Evolutionary conservation across 805 yeast genomes (phyloP).

Genomic region (Crinitomyces ghanaensis): DNA sequence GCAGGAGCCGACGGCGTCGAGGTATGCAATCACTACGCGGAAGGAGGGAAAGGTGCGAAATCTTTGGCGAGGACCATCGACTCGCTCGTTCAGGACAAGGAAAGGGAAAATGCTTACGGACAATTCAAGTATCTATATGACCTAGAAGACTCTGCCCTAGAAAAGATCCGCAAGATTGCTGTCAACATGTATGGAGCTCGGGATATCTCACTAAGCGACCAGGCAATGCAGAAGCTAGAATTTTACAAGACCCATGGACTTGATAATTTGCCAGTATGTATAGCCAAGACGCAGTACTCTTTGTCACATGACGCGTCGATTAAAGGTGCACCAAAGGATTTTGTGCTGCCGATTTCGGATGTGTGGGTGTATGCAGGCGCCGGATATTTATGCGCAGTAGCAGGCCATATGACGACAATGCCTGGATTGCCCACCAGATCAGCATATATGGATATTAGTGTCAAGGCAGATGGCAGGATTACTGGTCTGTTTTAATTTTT

Average conservation of each 20-base stretch:
- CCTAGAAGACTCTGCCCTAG: slow-evolving; percentile 54
- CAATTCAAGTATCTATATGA: slow-evolving; percentile 58
- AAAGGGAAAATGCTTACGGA: slow-evolving; percentile 33
- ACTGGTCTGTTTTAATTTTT: slow-evolving; percentile 67
- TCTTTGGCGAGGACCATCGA: slow-evolving; percentile 43
- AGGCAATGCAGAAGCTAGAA: slow-evolving; percentile 72
- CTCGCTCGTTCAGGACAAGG: no score
- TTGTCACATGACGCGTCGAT: slow-evolving; percentile 86
- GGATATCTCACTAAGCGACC: slow-evolving; percentile 67
- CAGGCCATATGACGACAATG: slow-evolving; percentile 93
- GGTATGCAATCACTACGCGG: slow-evolving; percentile 87
- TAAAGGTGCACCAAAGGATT: slow-evolving; percentile 92
- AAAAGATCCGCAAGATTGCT: slow-evolving; percentile 72
- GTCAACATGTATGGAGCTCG: slow-evolving; percentile 89
- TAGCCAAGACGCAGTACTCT: slow-evolving; percentile 96
- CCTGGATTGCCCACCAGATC: slow-evolving; percentile 95
- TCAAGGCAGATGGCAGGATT: slow-evolving; percentile 81
- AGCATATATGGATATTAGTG: slow-evolving; percentile 96
- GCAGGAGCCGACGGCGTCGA: slow-evolving; percentile 94
- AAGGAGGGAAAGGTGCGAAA: slow-evolving; percentile 87
- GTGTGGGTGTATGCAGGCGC: slow-evolving; percentile 94
- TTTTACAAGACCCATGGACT: slow-evolving; percentile 80
- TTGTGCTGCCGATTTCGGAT: slow-evolving; percentile 88
- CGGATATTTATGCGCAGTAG: slow-evolving; percentile 89
- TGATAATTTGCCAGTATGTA: slow-evolving; percentile 84